Evolutionary conservation across 2,329 filamentous ascomycete species (phyloP).

Genomic region (Fusarium veterinarium): DNA sequence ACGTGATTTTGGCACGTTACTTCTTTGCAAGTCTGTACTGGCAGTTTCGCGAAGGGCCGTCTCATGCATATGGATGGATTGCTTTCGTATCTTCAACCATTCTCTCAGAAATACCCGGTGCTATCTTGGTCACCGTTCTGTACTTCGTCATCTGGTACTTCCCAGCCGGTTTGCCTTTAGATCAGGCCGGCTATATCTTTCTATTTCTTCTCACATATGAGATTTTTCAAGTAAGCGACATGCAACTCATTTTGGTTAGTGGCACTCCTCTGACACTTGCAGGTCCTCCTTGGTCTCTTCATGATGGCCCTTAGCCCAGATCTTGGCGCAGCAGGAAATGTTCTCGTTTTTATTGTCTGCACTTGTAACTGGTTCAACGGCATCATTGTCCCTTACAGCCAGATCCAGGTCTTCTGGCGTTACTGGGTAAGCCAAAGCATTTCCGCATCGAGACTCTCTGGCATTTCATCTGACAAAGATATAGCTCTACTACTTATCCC

Average conservation of each 20-base stretch:
- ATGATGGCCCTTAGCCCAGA: not conserved
- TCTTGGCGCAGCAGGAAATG: not conserved
- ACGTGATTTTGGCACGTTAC: not conserved
- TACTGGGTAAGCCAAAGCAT: not conserved
- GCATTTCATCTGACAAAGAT: not conserved
- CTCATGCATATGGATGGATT: not conserved
- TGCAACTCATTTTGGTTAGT: accelerated
- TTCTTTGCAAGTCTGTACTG: not conserved
- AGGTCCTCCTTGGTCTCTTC: not conserved
- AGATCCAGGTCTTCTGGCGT: not conserved
- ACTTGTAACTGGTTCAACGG: not conserved
- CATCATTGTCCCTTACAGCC: not conserved
- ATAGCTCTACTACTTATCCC: not conserved
- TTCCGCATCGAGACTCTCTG: too few relatives aligned
- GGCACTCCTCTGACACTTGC: not conserved
- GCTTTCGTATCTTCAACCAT: not conserved
- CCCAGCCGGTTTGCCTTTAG: not conserved
- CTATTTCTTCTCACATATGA: not conserved
- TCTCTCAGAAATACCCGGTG: not conserved
- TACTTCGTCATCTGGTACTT: not conserved
- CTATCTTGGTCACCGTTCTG: not conserved
- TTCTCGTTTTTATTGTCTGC: not conserved
- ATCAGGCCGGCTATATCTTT: not conserved
- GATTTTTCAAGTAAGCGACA: not conserved
- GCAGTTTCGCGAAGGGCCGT: not conserved